A percentile compares a stretch with the other conserved stretches of the same genome.
Evolutionary conservation across 1,284 basidiomycete species (phyloP).

Genomic region (Filobasidium uniguttulatum): DNA sequence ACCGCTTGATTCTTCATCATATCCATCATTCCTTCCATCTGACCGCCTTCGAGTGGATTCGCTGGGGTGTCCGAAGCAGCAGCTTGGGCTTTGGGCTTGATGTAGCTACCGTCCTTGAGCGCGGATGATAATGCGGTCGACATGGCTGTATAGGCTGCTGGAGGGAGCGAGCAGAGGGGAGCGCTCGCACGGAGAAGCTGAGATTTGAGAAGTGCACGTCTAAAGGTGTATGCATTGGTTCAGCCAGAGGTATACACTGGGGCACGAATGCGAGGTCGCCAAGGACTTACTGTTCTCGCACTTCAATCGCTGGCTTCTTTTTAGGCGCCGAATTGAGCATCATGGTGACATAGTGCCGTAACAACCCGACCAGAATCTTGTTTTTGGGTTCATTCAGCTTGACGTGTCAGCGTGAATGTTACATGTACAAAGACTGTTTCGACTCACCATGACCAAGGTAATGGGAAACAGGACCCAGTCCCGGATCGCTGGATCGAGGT

Average conservation of each 20-base stretch:
- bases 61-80: slow-evolving; percentile 40
- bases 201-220: slow-evolving; percentile 68
- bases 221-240: slow-evolving; percentile 29
- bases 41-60: slow-evolving; percentile 65
- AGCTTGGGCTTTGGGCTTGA: slow-evolving; percentile 44
- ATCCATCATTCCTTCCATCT: slow-evolving; percentile 98
- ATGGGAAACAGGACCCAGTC: slow-evolving; percentile 80
- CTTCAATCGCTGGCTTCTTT: slow-evolving; percentile 56
- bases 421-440: no score
- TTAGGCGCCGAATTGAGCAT: slow-evolving; percentile 76
- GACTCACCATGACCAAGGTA: slow-evolving; percentile 81
- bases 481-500: slow-evolving; percentile 87
- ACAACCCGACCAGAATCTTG: slow-evolving; percentile 82
- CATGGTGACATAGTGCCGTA: slow-evolving; percentile 83
- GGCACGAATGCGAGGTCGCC: slow-evolving; percentile 7
- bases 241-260: neutral
- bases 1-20: slow-evolving; percentile 99
- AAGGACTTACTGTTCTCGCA: slow-evolving; percentile 86
- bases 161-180: slow-evolving; percentile 65
- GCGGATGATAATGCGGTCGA: slow-evolving; percentile 56
- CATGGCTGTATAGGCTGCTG: slow-evolving; percentile 57
- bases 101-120: slow-evolving; percentile 60
- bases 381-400: neutral
- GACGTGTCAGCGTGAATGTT: neutral
- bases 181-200: slow-evolving; percentile 68